Conservation (phyloP, 2,329 filamentous ascomycete species). For the Camillea tinctor region DNA sequence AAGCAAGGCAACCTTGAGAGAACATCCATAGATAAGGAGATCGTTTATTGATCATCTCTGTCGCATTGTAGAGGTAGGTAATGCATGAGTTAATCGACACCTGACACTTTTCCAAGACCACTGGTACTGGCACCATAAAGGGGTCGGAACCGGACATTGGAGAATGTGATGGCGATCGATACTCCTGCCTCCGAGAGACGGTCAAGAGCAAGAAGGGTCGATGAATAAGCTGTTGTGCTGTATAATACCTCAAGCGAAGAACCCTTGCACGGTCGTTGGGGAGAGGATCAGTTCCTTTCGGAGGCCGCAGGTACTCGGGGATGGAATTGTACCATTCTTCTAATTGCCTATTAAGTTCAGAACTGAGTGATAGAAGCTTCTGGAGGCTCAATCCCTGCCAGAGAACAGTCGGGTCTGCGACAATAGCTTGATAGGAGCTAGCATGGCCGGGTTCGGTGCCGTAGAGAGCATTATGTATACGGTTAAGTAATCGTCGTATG, state of each 20-base stretch:
- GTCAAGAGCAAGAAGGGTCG: slow-evolving; percentile 52
- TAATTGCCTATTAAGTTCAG: slow-evolving; percentile 38
- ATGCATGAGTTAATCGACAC: slow-evolving; percentile 36
- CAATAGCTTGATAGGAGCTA: slow-evolving; percentile 16
- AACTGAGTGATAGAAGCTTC: slow-evolving; percentile 33
- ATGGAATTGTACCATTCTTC: slow-evolving; percentile 40
- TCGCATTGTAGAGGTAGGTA: slow-evolving; percentile 35
- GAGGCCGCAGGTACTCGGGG: slow-evolving; percentile 45
- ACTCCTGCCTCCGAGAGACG: slow-evolving; percentile 24
- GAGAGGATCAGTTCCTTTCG: slow-evolving; percentile 53
- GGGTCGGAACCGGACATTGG: slow-evolving; percentile 19
- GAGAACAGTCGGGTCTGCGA: slow-evolving; percentile 20
- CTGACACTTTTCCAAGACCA: slow-evolving; percentile 35
- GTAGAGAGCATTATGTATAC: slow-evolving; percentile 43
- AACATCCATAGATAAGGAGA: slow-evolving; percentile 39
- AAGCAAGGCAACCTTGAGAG: slow-evolving; percentile 36
- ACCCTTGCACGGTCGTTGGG: slow-evolving; percentile 63
- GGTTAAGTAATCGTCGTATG: slow-evolving; percentile 41
- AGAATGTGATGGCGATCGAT: slow-evolving; percentile 20
- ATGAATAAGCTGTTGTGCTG: slow-evolving; percentile 67
- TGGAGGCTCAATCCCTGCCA: slow-evolving; percentile 29
- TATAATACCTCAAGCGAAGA: slow-evolving; percentile 72
- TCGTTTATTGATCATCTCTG: slow-evolving; percentile 36
- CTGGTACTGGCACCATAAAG: slow-evolving; percentile 23
- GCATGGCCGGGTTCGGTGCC: slow-evolving; percentile 27